A percentile compares a stretch with the other conserved stretches of the same genome.
These are phyloP conservation scores for Aspergillus puulaauensis DNA, from an alignment of 2,329 filamentous ascomycete species.

Conservation along the genomic window DNA sequence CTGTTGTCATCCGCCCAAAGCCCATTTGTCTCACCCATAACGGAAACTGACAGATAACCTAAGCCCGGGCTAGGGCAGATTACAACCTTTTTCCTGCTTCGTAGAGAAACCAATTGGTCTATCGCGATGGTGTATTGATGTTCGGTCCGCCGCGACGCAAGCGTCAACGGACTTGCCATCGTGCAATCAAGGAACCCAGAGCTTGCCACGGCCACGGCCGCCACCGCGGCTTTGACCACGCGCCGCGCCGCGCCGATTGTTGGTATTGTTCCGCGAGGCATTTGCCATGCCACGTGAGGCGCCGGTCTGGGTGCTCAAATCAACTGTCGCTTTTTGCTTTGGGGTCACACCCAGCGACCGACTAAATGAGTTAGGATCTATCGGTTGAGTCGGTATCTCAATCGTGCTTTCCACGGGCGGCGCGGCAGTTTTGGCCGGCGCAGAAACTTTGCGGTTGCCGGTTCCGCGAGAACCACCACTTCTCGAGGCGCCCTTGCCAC, in stretches of 20 bases:
- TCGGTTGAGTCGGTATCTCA: slow-evolving; percentile 47
- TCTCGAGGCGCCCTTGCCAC: slow-evolving; percentile 34
- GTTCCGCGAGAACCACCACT: slow-evolving; percentile 26
- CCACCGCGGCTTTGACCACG: slow-evolving; percentile 29
- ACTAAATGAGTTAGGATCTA: slow-evolving; percentile 50
- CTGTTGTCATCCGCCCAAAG: slow-evolving; percentile 10
- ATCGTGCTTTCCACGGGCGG: slow-evolving; percentile 31
- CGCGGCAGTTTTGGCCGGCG: slow-evolving; percentile 23
- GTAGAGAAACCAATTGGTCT: slow-evolving; percentile 22
- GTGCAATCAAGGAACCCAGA: slow-evolving; percentile 45
- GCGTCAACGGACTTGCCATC: slow-evolving; percentile 15
- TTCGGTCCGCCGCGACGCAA: slow-evolving; percentile 21
- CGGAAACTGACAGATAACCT: slow-evolving; percentile 17
- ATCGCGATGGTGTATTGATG: slow-evolving; percentile 18
- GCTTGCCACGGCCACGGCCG: slow-evolving; percentile 42
- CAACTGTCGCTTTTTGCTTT: slow-evolving; percentile 29
- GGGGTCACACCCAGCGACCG: slow-evolving; percentile 34
- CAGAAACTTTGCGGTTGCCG: slow-evolving; percentile 30
- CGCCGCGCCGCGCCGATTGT: slow-evolving; percentile 34
- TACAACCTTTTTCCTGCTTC: slow-evolving; percentile 17
- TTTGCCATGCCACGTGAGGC: slow-evolving; percentile 35
- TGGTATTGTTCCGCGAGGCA: slow-evolving; percentile 32
- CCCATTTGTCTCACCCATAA: slow-evolving; percentile 20
- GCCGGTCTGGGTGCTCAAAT: slow-evolving; percentile 33
- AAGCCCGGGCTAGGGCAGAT: slow-evolving; percentile 18